Percentiles rank a stretch among this genome's conserved stretches.
These are phyloP conservation scores for Posidonia oceanica DNA, from an alignment of 116 monocot genomes.

Conservation along the genomic window DNA sequence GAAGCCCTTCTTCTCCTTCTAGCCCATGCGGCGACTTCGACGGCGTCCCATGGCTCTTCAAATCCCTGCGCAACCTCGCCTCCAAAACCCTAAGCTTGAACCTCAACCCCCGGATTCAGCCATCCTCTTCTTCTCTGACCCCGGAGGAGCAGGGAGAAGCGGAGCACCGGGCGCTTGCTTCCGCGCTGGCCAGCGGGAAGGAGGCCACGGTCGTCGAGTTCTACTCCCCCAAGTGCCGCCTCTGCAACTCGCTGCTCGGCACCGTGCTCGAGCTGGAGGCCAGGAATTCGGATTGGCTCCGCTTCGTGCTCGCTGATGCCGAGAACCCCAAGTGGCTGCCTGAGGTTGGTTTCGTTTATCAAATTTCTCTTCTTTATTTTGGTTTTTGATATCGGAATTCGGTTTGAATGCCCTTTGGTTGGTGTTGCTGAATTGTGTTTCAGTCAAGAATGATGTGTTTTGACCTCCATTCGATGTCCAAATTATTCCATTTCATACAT, in stretches of 20 bases:
- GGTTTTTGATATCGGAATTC: too few relatives aligned
- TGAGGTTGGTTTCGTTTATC: constrained; percentile 33
- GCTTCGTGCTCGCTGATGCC: constrained; percentile 78
- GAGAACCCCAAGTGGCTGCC: constrained; percentile 86
- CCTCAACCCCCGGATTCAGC: too few relatives aligned
- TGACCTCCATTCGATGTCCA: too few relatives aligned
- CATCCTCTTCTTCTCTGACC: constrained; percentile 1
- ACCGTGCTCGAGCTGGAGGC: constrained; percentile 58
- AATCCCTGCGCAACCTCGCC: constrained; percentile 38
- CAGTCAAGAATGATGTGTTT: too few relatives aligned
- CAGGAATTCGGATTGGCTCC: constrained; percentile 46
- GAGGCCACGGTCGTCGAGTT: constrained; percentile 86
- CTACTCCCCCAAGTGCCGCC: constrained; percentile 80
- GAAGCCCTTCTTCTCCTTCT: background rate
- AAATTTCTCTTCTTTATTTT: too few relatives aligned
- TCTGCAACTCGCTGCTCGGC: constrained; percentile 64
- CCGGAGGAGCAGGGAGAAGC: constrained; percentile 58
- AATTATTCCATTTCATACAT: too few relatives aligned
- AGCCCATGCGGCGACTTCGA: constrained; percentile 30
- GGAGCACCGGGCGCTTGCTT: constrained; percentile 72
- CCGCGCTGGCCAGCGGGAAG: constrained; percentile 64
- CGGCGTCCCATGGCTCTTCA: constrained; percentile 46
- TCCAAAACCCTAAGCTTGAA: background rate
- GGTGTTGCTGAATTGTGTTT: too few relatives aligned
- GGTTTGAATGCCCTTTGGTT: too few relatives aligned